Evolutionary conservation across 768 basidiomycete species (phyloP).

Genomic region (Tricholoma terreum): DNA sequence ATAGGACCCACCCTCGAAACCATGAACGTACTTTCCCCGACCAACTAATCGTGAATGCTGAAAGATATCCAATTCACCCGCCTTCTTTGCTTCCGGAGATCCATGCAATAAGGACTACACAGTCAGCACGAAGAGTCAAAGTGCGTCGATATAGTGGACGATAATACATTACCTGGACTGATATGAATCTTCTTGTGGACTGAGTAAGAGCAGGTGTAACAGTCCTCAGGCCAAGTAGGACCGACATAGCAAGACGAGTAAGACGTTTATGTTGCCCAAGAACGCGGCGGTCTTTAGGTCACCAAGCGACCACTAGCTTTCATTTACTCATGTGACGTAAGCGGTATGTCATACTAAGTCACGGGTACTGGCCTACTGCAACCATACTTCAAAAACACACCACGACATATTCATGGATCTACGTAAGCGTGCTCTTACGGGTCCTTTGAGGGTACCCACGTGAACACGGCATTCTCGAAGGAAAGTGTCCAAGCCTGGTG

Average conservation of each 20-base stretch:
- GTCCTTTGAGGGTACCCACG: slow-evolving; percentile 9
- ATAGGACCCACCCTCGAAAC: slow-evolving; percentile 69
- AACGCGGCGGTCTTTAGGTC: too few relatives aligned
- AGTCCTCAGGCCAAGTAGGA: slow-evolving; percentile 28
- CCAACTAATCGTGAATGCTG: slow-evolving; percentile 90
- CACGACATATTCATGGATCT: slow-evolving; percentile 28
- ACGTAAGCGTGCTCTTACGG: slow-evolving; percentile 27
- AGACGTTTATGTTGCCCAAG: background rate
- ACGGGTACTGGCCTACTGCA: too few relatives aligned
- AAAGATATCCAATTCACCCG: slow-evolving; percentile 68
- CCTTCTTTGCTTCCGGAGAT: slow-evolving; percentile 84
- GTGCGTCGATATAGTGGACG: slow-evolving; percentile 9
- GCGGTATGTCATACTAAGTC: too few relatives aligned
- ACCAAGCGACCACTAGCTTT: too few relatives aligned
- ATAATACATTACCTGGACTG: slow-evolving; percentile 53
- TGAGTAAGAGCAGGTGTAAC: slow-evolving; percentile 22
- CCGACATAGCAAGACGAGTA: slow-evolving; percentile 25
- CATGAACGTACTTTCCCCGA: slow-evolving; percentile 91
- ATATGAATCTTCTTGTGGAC: slow-evolving; percentile 47
- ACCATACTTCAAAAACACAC: slow-evolving; percentile 41
- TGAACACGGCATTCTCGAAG: slow-evolving; percentile 9
- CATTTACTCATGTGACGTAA: too few relatives aligned
- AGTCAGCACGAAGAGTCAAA: slow-evolving; percentile 22
- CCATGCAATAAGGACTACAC: slow-evolving; percentile 85
- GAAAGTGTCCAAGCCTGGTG: background rate